Evolutionary conservation across 768 basidiomycete species (phyloP), one percentile per base, ranked within the genome.

Genomic region (Rhodotorula sphaerocarpa): DNA sequence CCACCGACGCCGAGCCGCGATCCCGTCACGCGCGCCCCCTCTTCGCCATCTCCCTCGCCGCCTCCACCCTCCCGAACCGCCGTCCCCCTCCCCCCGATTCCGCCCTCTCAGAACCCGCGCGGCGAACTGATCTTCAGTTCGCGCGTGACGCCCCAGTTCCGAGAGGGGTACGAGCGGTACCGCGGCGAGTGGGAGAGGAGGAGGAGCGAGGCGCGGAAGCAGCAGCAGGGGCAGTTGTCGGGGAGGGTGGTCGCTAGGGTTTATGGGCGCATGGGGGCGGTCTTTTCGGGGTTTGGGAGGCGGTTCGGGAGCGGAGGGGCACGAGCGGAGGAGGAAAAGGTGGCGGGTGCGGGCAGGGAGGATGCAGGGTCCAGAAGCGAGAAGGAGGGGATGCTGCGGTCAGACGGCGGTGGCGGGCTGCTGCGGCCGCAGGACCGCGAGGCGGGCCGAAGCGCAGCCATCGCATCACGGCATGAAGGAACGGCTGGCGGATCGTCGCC

Each of bases 111-210:
- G 33, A 95, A 90, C 75, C 91, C 93, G 5, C 85, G 92, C 20
- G 93, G 95, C 53, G 95, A 99, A 73, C 83, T 99, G 62, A 95
- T 97, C 58, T 95, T 99, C 76, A 90, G 88, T 5, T 88, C 86
- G 16, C 84, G 88, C 50, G 86, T 99, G 25, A 86, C 88, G 63
- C 80, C 81, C 55, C 72, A 75, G 25, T 97, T 97, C 75, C 80
- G 87, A 28, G 95, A 97, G 58, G 81, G 86, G 0, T 99, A 99
- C 76, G 92, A 96, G 75, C 82, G 89, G 21, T 90, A 96, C 75
- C 82, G 93, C 27, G 79, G 83, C 14, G 84, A 84, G 34, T 97
- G 95, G 75, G 93, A 96, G 76, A 78, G 84, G 43, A 42, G 70
- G 45, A 46, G 67, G 25, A 52, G 34, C n/a, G 66, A 63, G 30